These are phyloP conservation scores for Purpureocillium lavendulum DNA, from an alignment of 2,329 filamentous ascomycete genomes.

Conservation along the genomic window DNA sequence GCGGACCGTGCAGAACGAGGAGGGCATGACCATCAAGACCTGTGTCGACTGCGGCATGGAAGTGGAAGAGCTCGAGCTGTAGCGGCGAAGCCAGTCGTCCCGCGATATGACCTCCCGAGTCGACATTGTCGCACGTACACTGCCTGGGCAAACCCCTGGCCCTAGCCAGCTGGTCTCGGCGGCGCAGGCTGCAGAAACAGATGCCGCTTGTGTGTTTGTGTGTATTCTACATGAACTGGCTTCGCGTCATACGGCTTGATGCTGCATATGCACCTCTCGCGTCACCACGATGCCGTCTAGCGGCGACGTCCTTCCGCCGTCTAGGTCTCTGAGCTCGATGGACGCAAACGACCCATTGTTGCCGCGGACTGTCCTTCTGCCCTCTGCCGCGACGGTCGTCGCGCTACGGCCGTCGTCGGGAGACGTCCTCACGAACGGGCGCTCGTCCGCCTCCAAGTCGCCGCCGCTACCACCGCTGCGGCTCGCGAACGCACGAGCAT, in stretches of 20 bases:
- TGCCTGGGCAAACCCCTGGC: no score
- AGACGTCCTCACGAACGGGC: conserved; percentile 4
- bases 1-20: conserved; percentile 56
- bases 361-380: no score
- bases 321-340: conserved; percentile 4
- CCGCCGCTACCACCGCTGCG: background rate
- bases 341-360: conserved; percentile 1
- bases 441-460: conserved; percentile 4
- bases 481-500: conserved; percentile 4
- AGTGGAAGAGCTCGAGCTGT: conserved; percentile 65
- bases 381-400: no score
- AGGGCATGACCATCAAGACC: conserved; percentile 72
- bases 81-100: background rate
- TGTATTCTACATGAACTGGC: no score
- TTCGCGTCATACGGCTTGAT: conserved; percentile 1
- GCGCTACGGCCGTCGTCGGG: conserved; percentile 1
- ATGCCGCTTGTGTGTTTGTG: no score
- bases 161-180: no score
- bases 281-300: conserved; percentile 6
- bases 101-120: no score
- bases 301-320: background rate
- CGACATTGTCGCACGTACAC: no score
- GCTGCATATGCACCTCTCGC: conserved; percentile 4
- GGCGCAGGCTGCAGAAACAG: no score
- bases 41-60: conserved; percentile 72